A percentile compares a stretch with the other conserved stretches of the same genome.
phyloP scores from a whole-genome alignment of 495 filamentous ascomycete genomes.

The Cudoniella acicularis region DNA sequence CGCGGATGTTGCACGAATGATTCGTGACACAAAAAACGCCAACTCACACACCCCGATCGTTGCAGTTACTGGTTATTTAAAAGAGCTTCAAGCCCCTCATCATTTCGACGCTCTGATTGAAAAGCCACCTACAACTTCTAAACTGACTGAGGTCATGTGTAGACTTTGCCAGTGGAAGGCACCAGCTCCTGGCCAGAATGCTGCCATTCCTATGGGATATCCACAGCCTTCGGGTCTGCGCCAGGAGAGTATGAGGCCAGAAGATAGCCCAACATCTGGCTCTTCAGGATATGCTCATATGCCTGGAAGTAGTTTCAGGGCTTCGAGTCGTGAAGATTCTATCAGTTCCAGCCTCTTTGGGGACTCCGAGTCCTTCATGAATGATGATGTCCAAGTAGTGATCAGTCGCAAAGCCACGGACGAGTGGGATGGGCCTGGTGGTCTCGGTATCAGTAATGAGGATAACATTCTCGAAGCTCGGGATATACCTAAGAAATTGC shows the following conservation, averaged over 20 bases:
- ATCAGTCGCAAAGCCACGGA: constrained; percentile 64
- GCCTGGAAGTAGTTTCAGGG: constrained; percentile 69
- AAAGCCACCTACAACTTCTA: constrained; percentile 88
- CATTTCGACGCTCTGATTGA: constrained; percentile 93
- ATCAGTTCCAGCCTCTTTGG: constrained; percentile 83
- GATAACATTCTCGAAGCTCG: constrained; percentile 30
- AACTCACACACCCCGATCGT: constrained; percentile 96
- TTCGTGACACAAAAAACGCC: constrained; percentile 88
- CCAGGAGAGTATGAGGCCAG: constrained; percentile 55
- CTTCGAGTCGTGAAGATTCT: constrained; percentile 78
- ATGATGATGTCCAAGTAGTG: constrained; percentile 76
- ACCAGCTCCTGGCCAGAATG: constrained; percentile 49
- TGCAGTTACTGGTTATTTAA: constrained; percentile 94
- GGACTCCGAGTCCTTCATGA: constrained; percentile 72
- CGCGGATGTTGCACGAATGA: constrained; percentile 93
- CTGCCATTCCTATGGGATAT: constrained; percentile 38
- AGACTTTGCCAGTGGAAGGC: constrained; percentile 92
- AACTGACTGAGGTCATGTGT: constrained; percentile 79
- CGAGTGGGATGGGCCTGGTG: constrained; percentile 66
- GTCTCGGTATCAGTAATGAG: constrained; percentile 67
- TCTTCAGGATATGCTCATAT: constrained; percentile 69
- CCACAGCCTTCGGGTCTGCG: constrained; percentile 61
- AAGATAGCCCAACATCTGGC: constrained; percentile 80
- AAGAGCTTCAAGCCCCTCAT: constrained; percentile 89
- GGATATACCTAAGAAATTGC: constrained; percentile 31